These are phyloP conservation scores for Penicillium salamii DNA, from an alignment of 495 filamentous ascomycete genomes.

Conservation along the genomic window DNA sequence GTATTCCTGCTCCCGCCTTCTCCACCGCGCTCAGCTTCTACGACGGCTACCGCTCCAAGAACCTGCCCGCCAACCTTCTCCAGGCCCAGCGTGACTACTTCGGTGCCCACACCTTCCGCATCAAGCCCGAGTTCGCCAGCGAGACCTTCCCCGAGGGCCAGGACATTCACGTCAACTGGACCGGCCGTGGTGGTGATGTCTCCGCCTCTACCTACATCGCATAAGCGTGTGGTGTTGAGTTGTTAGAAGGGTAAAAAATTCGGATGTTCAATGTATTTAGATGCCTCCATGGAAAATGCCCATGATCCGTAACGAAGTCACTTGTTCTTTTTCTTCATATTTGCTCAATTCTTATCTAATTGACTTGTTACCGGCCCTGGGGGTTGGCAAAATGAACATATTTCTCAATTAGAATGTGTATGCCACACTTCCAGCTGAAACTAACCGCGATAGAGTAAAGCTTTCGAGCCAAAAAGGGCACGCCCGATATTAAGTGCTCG, in stretches of 20 bases:
- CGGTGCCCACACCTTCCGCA: slow-evolving; percentile 95
- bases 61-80: slow-evolving; percentile 94
- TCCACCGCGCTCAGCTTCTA: slow-evolving; percentile 95
- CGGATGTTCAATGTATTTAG: slow-evolving; percentile 31
- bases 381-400: too few relatives aligned
- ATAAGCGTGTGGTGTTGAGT: slow-evolving; percentile 51
- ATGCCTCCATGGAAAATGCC: slow-evolving; percentile 21
- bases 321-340: slow-evolving; percentile 6
- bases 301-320: slow-evolving; percentile 28
- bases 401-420: too few relatives aligned
- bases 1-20: slow-evolving; percentile 94
- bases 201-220: slow-evolving; percentile 96
- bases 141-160: slow-evolving; percentile 80
- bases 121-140: slow-evolving; percentile 88
- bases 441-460: too few relatives aligned
- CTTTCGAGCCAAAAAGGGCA: too few relatives aligned
- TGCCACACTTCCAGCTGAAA: too few relatives aligned
- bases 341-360: background rate
- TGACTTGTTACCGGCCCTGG: too few relatives aligned
- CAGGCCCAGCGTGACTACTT: slow-evolving; percentile 99
- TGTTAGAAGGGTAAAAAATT: slow-evolving; percentile 25
- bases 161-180: slow-evolving; percentile 99
- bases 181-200: slow-evolving; percentile 92
- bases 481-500: too few relatives aligned
- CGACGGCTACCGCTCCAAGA: slow-evolving; percentile 93